phyloP scores from a whole-genome alignment of 129 eudicot species.

The Gnaphalium uliginosum region DNA sequence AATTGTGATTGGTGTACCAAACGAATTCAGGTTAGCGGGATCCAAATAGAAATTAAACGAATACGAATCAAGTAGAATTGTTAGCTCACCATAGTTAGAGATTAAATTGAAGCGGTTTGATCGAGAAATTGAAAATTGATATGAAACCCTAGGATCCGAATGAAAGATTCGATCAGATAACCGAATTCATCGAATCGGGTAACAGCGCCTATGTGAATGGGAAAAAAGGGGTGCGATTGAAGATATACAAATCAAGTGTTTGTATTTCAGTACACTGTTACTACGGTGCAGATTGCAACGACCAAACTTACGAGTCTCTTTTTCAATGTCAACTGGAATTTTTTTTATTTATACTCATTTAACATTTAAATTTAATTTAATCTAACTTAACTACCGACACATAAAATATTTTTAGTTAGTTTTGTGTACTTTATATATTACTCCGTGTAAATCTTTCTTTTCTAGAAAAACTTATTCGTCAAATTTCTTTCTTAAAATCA shows the following conservation, averaged over 20 bases:
- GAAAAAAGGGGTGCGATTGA: neutral
- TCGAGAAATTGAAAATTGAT: slow-evolving; percentile 4
- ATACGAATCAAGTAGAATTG: slow-evolving; percentile 32
- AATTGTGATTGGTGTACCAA: neutral
- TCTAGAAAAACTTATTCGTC: no score
- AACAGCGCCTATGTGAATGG: slow-evolving; percentile 8
- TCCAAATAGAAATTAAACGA: neutral
- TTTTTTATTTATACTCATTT: no score
- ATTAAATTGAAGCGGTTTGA: slow-evolving; percentile 21
- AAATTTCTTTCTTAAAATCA: no score
- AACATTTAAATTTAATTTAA: no score
- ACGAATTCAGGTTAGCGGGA: neutral
- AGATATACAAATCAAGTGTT: neutral
- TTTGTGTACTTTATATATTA: no score
- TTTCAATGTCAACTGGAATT: neutral
- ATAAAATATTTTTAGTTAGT: no score
- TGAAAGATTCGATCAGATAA: slow-evolving; percentile 29
- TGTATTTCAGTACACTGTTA: neutral
- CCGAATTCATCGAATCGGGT: slow-evolving; percentile 4
- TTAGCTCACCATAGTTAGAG: slow-evolving; percentile 45
- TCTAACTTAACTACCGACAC: no score
- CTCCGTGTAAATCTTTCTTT: no score
- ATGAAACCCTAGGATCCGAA: slow-evolving; percentile 18
- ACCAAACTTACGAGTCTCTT: neutral
- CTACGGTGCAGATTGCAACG: neutral